A percentile compares a stretch with the other conserved stretches of the same genome.
Conservation (phyloP, 2,329 filamentous ascomycete species). For the Cytospora paraplurivora region DNA sequence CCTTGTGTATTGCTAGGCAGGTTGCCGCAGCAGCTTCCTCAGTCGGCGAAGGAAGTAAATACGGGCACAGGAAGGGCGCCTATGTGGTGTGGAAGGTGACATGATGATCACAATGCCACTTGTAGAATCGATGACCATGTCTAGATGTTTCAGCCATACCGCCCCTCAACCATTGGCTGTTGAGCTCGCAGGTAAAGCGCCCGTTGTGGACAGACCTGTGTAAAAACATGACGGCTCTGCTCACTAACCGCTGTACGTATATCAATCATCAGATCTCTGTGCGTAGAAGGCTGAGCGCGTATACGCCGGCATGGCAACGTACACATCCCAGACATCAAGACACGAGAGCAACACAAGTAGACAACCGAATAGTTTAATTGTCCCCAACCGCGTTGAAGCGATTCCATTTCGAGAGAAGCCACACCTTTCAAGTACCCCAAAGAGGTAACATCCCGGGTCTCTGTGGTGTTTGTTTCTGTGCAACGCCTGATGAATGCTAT, state of each 20-base stretch:
- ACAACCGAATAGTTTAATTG: neutral
- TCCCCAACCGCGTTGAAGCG: slow-evolving; percentile 45
- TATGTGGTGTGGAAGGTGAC: too few relatives aligned
- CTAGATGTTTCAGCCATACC: too few relatives aligned
- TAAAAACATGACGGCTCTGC: neutral
- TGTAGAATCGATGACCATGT: too few relatives aligned
- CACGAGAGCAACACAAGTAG: neutral
- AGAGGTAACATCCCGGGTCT: slow-evolving; percentile 31
- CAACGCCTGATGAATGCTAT: slow-evolving; percentile 42
- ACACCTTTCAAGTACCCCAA: slow-evolving; percentile 35
- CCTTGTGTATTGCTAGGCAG: too few relatives aligned
- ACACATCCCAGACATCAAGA: neutral
- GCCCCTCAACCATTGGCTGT: too few relatives aligned
- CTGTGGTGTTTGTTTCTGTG: slow-evolving; percentile 25
- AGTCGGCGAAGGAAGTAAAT: too few relatives aligned
- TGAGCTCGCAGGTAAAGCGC: too few relatives aligned
- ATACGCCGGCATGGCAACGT: neutral
- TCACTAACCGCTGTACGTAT: neutral
- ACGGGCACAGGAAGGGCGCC: too few relatives aligned
- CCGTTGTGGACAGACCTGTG: too few relatives aligned
- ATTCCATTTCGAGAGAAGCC: slow-evolving; percentile 35
- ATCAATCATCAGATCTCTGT: neutral
- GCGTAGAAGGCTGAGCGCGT: neutral
- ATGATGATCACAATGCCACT: too few relatives aligned
- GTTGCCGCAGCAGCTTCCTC: too few relatives aligned